Evolutionary conservation across 176 grass and related monocot species (phyloP).

Genomic region (Carex pumila): DNA sequence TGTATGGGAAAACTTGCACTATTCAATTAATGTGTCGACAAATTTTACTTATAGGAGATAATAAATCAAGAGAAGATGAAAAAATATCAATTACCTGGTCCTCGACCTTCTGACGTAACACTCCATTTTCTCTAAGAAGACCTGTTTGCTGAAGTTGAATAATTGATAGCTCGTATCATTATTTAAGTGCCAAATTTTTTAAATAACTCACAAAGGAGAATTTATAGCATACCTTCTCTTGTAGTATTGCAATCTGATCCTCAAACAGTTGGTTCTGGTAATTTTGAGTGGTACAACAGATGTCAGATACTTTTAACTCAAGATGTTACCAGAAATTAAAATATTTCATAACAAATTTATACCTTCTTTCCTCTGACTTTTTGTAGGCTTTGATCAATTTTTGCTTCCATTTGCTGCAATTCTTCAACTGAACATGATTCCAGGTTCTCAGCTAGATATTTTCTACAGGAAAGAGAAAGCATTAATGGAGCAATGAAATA

Average conservation of each 20-base stretch:
- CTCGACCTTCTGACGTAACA: slow-evolving; percentile 23
- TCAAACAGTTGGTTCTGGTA: slow-evolving; percentile 18
- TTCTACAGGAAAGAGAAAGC: not conserved
- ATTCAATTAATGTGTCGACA: not conserved
- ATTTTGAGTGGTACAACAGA: not conserved
- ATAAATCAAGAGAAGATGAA: not conserved
- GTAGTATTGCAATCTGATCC: slow-evolving; percentile 23
- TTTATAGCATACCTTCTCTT: slow-evolving; percentile 20
- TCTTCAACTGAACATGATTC: slow-evolving; percentile 25
- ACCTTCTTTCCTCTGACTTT: slow-evolving; percentile 30
- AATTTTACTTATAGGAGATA: not conserved
- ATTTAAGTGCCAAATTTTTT: not conserved
- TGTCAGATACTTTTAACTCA: not conserved
- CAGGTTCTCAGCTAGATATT: slow-evolving; percentile 1
- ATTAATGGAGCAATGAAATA: not conserved
- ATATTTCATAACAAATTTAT: not conserved
- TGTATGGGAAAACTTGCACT: not conserved
- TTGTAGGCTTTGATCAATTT: slow-evolving; percentile 21
- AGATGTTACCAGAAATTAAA: not conserved
- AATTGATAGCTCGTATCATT: not conserved
- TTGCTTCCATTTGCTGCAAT: slow-evolving; percentile 21
- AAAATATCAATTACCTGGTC: not conserved
- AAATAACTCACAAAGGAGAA: not conserved
- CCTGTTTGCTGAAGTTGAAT: slow-evolving; percentile 18
- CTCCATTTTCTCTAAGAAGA: slow-evolving; percentile 20